Evolutionary conservation across 1,284 basidiomycete genomes (phyloP), one percentile per base, ranked within the genome.

Genomic region (Nidula niveotomentosa): DNA sequence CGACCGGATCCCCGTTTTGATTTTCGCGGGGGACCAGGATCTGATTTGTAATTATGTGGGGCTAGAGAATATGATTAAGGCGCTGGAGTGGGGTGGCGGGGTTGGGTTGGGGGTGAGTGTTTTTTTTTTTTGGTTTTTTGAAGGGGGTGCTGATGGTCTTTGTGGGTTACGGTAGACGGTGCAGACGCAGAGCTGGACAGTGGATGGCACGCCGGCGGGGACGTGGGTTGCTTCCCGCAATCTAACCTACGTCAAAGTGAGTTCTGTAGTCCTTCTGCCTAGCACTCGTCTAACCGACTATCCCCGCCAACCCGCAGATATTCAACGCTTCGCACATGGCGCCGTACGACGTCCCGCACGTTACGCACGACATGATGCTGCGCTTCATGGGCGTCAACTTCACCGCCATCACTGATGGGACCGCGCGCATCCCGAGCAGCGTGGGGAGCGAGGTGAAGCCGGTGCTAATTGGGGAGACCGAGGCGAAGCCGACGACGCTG

Each of bases 331-430:
- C 93, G 1, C 94, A 96, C 70, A 97, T 97, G 94, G 94, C 90
- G 34, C 93, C 93, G 0, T 96, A 86, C 68, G 96, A 99, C 71
- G 78, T 91, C 9, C 96, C 96, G 0, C 81, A 93, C 54, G 86
- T 90, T 35, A 80, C 94, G 3, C 95, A 98, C 71, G 96, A 99
- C 72, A 98, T 99, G 97, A 96, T 99, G 65, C 85, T 96, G 49
- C 91, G 95, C 12, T 98, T 98, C 76, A 92, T 97, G 86, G 87
- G 84, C 48, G 85, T 96, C 54, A 90, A 98, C 74, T 91, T 96
- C 63, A 83, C 88, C 34, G 81, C 84, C 3, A 81, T 97, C 46
- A 78, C 88, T 2, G 94, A 90, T 56, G 79, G 90, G 58, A 83
- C 92, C 36, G 83, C 89, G 39, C 71, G 76, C 65, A 84, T 92